Conservation (phyloP, 768 basidiomycete genomes). For the Paxillus ammoniavirescens region DNA sequence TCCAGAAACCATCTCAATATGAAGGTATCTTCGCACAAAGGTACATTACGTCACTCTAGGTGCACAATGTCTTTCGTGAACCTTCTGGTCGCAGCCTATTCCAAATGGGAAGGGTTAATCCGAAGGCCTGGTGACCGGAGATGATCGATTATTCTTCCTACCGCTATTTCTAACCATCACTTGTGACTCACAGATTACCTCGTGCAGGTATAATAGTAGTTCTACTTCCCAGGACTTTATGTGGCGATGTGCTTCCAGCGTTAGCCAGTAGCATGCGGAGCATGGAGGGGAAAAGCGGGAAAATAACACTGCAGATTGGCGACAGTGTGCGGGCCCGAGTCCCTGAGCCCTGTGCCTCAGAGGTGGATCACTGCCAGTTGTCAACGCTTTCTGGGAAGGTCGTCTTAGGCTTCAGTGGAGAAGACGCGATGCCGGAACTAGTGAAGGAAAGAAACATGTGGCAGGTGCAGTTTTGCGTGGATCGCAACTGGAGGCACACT, state of each 20-base stretch:
- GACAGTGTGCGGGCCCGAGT: background rate
- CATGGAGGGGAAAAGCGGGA: slow-evolving; percentile 15
- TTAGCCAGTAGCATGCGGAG: slow-evolving; percentile 30
- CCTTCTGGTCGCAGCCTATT: slow-evolving; percentile 1
- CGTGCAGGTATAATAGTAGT: slow-evolving; percentile 36
- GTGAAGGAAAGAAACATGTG: slow-evolving; percentile 36
- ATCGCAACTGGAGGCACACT: background rate
- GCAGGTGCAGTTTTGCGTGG: slow-evolving; percentile 25
- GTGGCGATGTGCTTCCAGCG: slow-evolving; percentile 39
- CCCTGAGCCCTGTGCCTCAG: slow-evolving; percentile 24
- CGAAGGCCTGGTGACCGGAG: slow-evolving; percentile 5
- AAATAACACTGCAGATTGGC: slow-evolving; percentile 1
- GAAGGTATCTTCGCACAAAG: slow-evolving; percentile 1
- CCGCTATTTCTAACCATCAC: background rate
- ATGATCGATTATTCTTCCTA: background rate
- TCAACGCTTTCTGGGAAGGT: slow-evolving; percentile 37
- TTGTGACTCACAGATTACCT: background rate
- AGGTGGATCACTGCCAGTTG: slow-evolving; percentile 40
- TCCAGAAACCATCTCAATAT: slow-evolving; percentile 4
- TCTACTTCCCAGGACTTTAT: slow-evolving; percentile 36
- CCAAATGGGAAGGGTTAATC: slow-evolving; percentile 4
- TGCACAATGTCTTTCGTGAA: slow-evolving; percentile 11
- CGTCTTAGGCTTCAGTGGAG: slow-evolving; percentile 42
- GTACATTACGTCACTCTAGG: background rate
- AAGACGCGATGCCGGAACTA: slow-evolving; percentile 29